These are phyloP conservation scores for Centaurea solstitialis DNA, from an alignment of 129 eudicot species.

Conservation along the genomic window DNA sequence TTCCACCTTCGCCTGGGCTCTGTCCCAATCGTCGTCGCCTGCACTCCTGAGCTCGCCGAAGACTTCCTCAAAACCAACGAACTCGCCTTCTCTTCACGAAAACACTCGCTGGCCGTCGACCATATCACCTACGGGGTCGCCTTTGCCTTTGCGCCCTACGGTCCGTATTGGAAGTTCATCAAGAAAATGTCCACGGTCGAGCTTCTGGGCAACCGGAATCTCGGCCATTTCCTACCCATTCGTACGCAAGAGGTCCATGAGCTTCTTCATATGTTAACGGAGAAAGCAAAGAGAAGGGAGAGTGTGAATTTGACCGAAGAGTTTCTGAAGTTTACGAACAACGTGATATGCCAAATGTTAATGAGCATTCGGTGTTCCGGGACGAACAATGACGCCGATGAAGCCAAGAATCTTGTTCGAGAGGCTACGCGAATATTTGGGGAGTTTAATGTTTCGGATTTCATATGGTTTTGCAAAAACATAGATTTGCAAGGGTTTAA, in stretches of 20 bases:
- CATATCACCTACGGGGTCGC: conserved; percentile 40
- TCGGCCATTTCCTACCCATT: conserved; percentile 46
- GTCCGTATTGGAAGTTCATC: too few relatives aligned
- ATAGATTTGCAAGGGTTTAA: conserved; percentile 40
- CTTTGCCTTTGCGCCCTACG: conserved; percentile 57
- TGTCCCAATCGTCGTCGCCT: conserved; percentile 38
- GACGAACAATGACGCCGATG: conserved; percentile 45
- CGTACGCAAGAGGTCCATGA: conserved; percentile 28
- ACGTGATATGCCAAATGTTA: conserved; percentile 52
- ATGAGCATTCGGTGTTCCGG: conserved; percentile 51
- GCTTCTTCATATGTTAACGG: conserved; percentile 15
- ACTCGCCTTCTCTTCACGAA: conserved; percentile 38
- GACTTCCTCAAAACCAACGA: conserved; percentile 54
- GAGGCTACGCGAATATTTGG: conserved; percentile 55
- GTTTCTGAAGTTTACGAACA: conserved; percentile 47
- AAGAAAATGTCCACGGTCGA: conserved; percentile 44
- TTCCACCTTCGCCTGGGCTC: conserved; percentile 53
- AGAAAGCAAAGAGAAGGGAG: conserved; percentile 29
- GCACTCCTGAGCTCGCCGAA: conserved; percentile 49
- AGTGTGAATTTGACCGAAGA: conserved; percentile 46
- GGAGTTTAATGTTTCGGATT: conserved; percentile 50
- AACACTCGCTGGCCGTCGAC: conserved; percentile 37
- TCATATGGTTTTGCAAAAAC: conserved; percentile 44
- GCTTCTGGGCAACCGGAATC: conserved; percentile 42
- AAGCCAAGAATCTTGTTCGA: conserved; percentile 39